A percentile compares a stretch with the other conserved stretches of the same genome.
These are phyloP conservation scores for Aureobasidium leucospermi DNA, from an alignment of 2,329 filamentous ascomycete species.

Conservation along the genomic window DNA sequence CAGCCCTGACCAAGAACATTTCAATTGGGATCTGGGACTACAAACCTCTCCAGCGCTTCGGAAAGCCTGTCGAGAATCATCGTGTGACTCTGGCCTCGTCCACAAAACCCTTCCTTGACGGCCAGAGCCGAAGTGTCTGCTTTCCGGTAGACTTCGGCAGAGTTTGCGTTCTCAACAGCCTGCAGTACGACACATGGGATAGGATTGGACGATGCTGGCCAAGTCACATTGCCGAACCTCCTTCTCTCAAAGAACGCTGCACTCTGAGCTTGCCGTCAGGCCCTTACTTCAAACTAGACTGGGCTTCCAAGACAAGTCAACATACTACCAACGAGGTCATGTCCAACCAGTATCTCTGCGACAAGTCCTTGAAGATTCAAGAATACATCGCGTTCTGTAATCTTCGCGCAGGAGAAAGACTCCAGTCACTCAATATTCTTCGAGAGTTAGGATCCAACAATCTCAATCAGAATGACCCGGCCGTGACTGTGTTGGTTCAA, in stretches of 20 bases:
- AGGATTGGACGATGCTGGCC: too few species aligned
- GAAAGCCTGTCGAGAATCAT: too few species aligned
- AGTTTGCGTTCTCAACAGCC: too few species aligned
- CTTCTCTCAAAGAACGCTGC: slow-evolving; percentile 40
- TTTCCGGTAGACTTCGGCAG: too few species aligned
- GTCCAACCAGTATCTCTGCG: slow-evolving; percentile 44
- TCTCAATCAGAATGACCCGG: slow-evolving; percentile 53
- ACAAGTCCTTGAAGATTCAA: slow-evolving; percentile 38
- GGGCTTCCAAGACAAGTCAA: slow-evolving; percentile 26
- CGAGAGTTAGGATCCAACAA: slow-evolving; percentile 45
- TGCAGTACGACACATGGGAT: too few species aligned
- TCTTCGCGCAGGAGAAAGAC: slow-evolving; percentile 38
- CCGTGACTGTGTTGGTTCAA: slow-evolving; percentile 42
- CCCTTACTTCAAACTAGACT: slow-evolving; percentile 27
- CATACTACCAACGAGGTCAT: slow-evolving; percentile 51
- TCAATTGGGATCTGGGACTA: slow-evolving; percentile 13
- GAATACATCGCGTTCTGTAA: slow-evolving; percentile 49
- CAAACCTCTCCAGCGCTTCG: too few species aligned
- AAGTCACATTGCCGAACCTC: too few species aligned
- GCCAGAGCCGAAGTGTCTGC: too few species aligned
- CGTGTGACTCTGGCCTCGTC: too few species aligned
- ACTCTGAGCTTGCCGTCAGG: slow-evolving; percentile 30
- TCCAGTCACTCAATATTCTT: slow-evolving; percentile 44
- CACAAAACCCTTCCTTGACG: too few species aligned
- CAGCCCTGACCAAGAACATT: slow-evolving; percentile 14